These are phyloP conservation scores for Phylloporus scabripes DNA, from an alignment of 768 basidiomycete genomes.

Conservation along the genomic window DNA sequence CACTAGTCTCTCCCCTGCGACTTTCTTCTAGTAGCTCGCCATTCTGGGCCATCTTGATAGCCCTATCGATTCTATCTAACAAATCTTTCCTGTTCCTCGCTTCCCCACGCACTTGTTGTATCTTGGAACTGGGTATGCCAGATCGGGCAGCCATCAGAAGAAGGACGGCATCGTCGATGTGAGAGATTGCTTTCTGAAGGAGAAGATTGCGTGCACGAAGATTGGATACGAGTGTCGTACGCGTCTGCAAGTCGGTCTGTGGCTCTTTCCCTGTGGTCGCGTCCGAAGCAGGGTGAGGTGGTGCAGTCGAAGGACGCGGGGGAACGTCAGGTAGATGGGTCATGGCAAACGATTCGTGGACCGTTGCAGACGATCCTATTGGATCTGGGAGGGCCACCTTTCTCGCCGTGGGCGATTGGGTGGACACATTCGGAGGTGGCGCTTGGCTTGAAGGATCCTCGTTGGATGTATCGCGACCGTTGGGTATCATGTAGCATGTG, in stretches of 20 bases:
- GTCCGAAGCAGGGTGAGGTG: conserved; percentile 20
- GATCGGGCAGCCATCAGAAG: conserved; percentile 29
- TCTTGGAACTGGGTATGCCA: conserved; percentile 27
- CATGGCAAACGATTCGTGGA: conserved; percentile 9
- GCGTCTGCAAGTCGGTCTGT: conserved; percentile 11
- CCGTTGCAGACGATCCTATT: conserved; percentile 2
- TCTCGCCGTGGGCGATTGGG: conserved; percentile 11
- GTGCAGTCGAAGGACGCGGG: conserved; percentile 25
- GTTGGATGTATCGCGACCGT: conserved; percentile 8
- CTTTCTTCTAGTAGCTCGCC: conserved; percentile 10
- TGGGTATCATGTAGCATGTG: conserved; percentile 31
- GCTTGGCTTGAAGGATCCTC: conserved; percentile 9
- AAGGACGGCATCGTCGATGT: conserved; percentile 29
- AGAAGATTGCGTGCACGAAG: conserved; percentile 29
- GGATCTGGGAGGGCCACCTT: conserved; percentile 1
- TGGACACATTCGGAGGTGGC: conserved; percentile 15
- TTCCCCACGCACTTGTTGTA: conserved; percentile 28
- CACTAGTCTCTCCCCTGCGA: background rate
- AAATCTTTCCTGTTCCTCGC: conserved; percentile 30
- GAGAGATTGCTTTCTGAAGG: conserved; percentile 29
- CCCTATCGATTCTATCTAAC: conserved; percentile 26
- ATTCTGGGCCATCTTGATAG: conserved; percentile 26
- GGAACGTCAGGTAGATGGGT: conserved; percentile 11
- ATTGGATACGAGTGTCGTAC: conserved; percentile 22
- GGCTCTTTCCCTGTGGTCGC: conserved; percentile 5